Percentiles rank a stretch among this genome's conserved stretches.
These are phyloP conservation scores for Cyathus striatus DNA, from an alignment of 768 basidiomycete species.

Conservation along the genomic window DNA sequence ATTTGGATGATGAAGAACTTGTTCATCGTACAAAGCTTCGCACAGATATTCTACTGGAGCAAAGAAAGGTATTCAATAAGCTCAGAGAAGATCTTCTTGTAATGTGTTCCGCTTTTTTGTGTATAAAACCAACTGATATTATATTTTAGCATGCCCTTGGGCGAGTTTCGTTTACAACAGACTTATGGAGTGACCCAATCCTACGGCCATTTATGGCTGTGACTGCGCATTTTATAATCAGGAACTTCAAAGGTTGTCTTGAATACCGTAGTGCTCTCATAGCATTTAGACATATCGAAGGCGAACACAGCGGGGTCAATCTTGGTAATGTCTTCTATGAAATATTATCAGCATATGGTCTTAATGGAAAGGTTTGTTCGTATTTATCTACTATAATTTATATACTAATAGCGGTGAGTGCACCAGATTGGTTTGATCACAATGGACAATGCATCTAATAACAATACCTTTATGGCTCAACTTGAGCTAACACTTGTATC, in stretches of 20 bases:
- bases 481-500: not conserved
- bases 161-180: conserved; percentile 2
- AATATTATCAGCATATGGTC: not conserved
- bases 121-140: not conserved
- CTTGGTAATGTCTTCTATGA: not conserved
- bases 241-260: conserved; percentile 1
- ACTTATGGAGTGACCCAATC: conserved; percentile 3
- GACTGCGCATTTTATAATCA: conserved; percentile 1
- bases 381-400: not conserved
- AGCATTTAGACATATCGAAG: not conserved
- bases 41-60: not conserved
- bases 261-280: not conserved
- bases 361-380: not conserved
- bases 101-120: not conserved
- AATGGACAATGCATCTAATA: not conserved
- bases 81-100: not conserved
- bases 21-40: not conserved
- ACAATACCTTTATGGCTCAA: not conserved
- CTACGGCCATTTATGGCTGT: not conserved
- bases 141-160: not conserved
- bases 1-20: not conserved
- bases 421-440: conserved; percentile 1
- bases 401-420: too few relatives aligned
- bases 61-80: not conserved
- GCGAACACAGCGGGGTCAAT: not conserved